Conservation (phyloP, 129 eudicot genomes). For the Flaveria sonorensis region DNA sequence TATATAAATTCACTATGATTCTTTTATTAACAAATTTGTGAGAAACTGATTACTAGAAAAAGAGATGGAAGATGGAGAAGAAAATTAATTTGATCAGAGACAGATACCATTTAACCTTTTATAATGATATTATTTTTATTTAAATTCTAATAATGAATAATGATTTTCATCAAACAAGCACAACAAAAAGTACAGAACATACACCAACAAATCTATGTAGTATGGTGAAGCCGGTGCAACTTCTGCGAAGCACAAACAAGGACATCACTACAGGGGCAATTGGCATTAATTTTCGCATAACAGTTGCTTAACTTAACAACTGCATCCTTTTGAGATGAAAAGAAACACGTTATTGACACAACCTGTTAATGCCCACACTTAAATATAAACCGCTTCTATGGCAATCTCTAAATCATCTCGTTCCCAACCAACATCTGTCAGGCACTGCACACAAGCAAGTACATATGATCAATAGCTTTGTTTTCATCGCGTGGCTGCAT, state of each 20-base stretch:
- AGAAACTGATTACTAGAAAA: too few relatives aligned
- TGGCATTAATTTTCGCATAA: neutral
- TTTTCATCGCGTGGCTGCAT: too few relatives aligned
- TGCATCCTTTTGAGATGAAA: neutral
- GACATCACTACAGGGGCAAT: neutral
- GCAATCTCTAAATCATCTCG: neutral
- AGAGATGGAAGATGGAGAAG: too few relatives aligned
- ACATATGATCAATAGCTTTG: neutral
- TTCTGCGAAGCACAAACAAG: neutral
- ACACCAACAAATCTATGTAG: neutral
- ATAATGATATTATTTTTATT: too few relatives aligned
- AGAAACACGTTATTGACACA: neutral
- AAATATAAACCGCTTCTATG: neutral
- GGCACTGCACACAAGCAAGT: slow-evolving; percentile 22
- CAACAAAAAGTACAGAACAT: neutral
- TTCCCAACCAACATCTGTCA: slow-evolving; percentile 7
- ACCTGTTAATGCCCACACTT: neutral
- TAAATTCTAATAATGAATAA: too few relatives aligned
- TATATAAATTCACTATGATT: too few relatives aligned
- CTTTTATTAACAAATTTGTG: too few relatives aligned
- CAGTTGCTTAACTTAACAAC: neutral
- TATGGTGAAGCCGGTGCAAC: neutral
- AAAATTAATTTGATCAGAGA: too few relatives aligned
- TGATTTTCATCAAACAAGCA: too few relatives aligned
- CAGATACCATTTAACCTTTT: too few relatives aligned